Evolutionary conservation across 2,329 filamentous ascomycete species (phyloP).

Genomic region (Curvularia spicifera): DNA sequence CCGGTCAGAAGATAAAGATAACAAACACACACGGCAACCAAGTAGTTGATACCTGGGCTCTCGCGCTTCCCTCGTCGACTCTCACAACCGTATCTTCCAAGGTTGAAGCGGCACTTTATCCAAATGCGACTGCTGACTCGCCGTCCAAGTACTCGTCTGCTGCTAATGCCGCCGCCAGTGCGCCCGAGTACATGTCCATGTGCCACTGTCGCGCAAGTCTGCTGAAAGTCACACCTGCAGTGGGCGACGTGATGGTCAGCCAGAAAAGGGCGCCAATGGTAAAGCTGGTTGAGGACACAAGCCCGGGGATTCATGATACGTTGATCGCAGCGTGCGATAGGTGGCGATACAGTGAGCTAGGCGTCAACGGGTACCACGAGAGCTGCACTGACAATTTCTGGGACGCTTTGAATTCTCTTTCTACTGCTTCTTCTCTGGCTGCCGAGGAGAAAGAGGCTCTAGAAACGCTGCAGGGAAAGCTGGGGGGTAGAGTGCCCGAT

Average conservation of each 20-base stretch:
- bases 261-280: conserved; percentile 45
- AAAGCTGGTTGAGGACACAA: conserved; percentile 44
- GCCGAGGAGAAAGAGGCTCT: conserved; percentile 29
- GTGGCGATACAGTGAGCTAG: conserved; percentile 44
- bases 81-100: conserved; percentile 31
- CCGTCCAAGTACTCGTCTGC: conserved; percentile 29
- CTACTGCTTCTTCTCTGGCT: conserved; percentile 8
- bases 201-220: conserved; percentile 43
- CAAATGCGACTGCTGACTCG: conserved; percentile 34
- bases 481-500: conserved; percentile 41
- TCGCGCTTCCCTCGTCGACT: conserved; percentile 44
- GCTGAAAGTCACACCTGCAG: conserved; percentile 36
- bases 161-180: conserved; percentile 37
- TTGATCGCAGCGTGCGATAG: conserved; percentile 48
- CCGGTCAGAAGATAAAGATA: conserved; percentile 53
- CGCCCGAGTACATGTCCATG: conserved; percentile 47
- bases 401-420: conserved; percentile 37
- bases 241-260: conserved; percentile 42
- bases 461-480: conserved; percentile 27
- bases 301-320: conserved; percentile 45
- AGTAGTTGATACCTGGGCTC: conserved; percentile 59
- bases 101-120: conserved; percentile 38
- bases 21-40: conserved; percentile 58
- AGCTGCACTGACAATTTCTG: conserved; percentile 49
- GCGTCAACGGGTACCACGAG: conserved; percentile 43